A percentile compares a stretch with the other conserved stretches of the same genome.
phyloP scores from a whole-genome alignment of 2,329 filamentous ascomycete species.

The Fusarium denticulatum region DNA sequence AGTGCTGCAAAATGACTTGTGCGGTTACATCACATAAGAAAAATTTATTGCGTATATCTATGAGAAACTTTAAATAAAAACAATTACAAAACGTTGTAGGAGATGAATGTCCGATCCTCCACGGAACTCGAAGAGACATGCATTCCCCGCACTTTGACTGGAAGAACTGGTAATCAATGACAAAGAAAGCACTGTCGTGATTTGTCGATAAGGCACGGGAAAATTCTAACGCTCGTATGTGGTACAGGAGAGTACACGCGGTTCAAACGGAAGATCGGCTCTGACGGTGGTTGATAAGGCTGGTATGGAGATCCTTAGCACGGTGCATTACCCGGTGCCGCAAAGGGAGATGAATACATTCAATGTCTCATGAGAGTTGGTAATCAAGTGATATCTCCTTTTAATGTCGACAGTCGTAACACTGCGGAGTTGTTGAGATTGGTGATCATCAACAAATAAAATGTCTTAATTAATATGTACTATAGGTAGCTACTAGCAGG shows the following conservation, averaged over 20 bases:
- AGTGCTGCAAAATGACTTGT: not conserved
- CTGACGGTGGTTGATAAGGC: not conserved
- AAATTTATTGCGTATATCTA: not conserved
- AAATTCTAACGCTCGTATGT: slow-evolving; percentile 10
- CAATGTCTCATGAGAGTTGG: not conserved
- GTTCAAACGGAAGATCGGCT: not conserved
- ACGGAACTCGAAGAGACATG: slow-evolving; percentile 9
- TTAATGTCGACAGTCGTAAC: slow-evolving; percentile 1
- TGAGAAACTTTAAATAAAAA: not conserved
- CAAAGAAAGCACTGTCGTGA: not conserved
- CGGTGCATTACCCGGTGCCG: not conserved
- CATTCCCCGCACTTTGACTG: slow-evolving; percentile 28
- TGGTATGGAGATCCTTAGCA: not conserved
- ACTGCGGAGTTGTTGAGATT: slow-evolving; percentile 29
- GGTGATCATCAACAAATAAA: slow-evolving; percentile 30
- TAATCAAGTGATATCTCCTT: slow-evolving; percentile 13
- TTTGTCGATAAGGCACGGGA: not conserved
- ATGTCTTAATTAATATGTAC: slow-evolving; percentile 8
- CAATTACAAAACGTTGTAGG: not conserved
- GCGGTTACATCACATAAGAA: not conserved
- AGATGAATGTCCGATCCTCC: slow-evolving; percentile 11
- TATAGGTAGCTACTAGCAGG: not conserved
- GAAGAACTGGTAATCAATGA: slow-evolving; percentile 12
- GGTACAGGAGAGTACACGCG: not conserved
- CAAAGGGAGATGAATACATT: slow-evolving; percentile 5